Evolutionary conservation across 352 stramenopile genomes (phyloP).

Genomic region (Phytophthora hybrid): DNA sequence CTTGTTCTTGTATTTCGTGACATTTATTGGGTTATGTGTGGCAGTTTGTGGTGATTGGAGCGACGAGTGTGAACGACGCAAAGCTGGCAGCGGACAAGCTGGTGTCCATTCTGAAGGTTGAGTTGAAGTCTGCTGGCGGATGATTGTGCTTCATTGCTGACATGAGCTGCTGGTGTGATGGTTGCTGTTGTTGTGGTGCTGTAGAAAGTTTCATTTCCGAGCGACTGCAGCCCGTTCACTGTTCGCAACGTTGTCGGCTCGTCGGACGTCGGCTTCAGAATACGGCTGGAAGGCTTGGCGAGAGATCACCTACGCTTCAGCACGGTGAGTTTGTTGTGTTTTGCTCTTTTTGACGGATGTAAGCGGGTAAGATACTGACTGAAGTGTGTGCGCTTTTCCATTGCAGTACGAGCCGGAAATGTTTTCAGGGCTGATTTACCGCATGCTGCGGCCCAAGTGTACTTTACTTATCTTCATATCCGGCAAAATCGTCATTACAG

Average conservation of each 20-base stretch:
- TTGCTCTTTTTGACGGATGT: neutral
- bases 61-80: slow-evolving; percentile 49
- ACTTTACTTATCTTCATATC: slow-evolving; percentile 99
- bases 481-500: slow-evolving; percentile 98
- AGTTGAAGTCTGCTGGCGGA: neutral
- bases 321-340: slow-evolving; percentile 50
- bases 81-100: slow-evolving; percentile 65
- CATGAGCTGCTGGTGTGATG: neutral
- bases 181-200: neutral
- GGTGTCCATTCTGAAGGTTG: slow-evolving; percentile 64
- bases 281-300: slow-evolving; percentile 79
- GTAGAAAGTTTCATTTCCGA: slow-evolving; percentile 71
- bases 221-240: slow-evolving; percentile 50
- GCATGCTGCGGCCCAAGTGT: slow-evolving; percentile 96
- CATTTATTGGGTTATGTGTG: neutral
- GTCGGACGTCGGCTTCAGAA: slow-evolving; percentile 91
- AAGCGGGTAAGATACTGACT: slow-evolving; percentile 1
- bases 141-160: neutral
- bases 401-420: slow-evolving; percentile 98
- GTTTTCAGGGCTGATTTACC: slow-evolving; percentile 99
- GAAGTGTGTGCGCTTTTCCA: neutral
- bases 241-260: slow-evolving; percentile 92
- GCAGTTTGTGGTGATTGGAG: slow-evolving; percentile 75
- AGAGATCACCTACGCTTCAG: slow-evolving; percentile 69
- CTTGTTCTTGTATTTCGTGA: neutral